These are phyloP conservation scores for Inga oerstediana DNA, from an alignment of 306 rosid genomes.

Conservation along the genomic window DNA sequence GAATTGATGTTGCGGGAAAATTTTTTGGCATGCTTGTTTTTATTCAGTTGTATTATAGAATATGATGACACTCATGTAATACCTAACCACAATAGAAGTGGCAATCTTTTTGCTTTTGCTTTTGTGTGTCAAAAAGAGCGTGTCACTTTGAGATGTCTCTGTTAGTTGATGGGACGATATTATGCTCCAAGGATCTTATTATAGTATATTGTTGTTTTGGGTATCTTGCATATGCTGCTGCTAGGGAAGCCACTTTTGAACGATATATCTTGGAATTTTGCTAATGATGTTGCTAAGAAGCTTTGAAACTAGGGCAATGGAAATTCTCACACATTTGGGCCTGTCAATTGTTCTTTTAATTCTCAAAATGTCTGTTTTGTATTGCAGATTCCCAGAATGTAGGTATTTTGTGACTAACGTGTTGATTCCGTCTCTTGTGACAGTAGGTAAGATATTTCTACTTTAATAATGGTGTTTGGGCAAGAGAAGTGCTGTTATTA, in stretches of 20 bases:
- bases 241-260: not conserved
- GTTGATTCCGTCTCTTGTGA: not conserved
- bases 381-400: not conserved
- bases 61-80: not conserved
- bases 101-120: not conserved
- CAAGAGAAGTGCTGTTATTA: not conserved
- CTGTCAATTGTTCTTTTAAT: not conserved
- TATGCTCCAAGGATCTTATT: not conserved
- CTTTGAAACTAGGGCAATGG: not conserved
- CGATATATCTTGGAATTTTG: slow-evolving; percentile 8
- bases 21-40: slow-evolving; percentile 7
- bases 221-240: not conserved
- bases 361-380: not conserved
- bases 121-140: not conserved
- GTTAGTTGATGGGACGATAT: not conserved
- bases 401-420: not conserved
- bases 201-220: slow-evolving; percentile 11
- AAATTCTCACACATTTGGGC: not conserved
- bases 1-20: not conserved
- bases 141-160: not conserved
- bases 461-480: too few species aligned
- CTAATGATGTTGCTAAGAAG: not conserved
- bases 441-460: not conserved
- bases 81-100: not conserved
- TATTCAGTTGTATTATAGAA: slow-evolving; percentile 1